Conservation (phyloP, 352 stramenopile genomes). For the Pythium phragmiticola region DNA sequence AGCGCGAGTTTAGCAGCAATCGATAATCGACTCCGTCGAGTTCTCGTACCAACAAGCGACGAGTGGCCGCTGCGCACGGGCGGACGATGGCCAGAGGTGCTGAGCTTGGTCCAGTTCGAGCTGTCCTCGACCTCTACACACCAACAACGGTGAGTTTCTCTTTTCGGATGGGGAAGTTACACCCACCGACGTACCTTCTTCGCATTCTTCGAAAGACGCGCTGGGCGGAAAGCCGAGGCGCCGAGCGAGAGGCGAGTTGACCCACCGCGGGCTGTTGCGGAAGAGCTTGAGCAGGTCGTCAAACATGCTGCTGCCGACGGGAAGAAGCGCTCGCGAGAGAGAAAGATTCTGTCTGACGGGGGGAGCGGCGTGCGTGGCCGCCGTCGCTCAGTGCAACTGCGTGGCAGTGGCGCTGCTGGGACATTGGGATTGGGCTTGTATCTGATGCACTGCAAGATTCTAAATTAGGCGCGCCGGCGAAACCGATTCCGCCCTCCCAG, state of each 20-base stretch:
- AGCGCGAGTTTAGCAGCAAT: background rate
- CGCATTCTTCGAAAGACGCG: constrained; percentile 58
- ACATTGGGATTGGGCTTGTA: background rate
- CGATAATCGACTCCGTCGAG: background rate
- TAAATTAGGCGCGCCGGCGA: background rate
- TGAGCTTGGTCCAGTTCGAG: constrained; percentile 78
- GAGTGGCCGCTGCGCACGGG: constrained; percentile 78
- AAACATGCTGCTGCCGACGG: constrained; percentile 17
- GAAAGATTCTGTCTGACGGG: constrained; percentile 9
- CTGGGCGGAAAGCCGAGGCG: constrained; percentile 69
- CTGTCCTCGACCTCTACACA: constrained; percentile 29
- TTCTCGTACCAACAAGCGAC: constrained; percentile 62
- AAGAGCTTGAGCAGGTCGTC: constrained; percentile 79
- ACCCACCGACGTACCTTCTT: constrained; percentile 34
- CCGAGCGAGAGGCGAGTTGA: constrained; percentile 66
- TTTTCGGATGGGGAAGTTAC: background rate
- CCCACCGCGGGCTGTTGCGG: constrained; percentile 77
- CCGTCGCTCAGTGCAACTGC: background rate
- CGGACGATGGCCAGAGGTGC: constrained; percentile 63
- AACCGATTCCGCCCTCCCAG: background rate
- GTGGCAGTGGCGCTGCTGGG: background rate
- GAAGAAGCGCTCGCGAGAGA: background rate
- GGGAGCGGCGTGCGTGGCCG: background rate
- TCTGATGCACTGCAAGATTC: too few species aligned
- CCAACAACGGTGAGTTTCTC: background rate